Conservation (phyloP, 2,329 filamentous ascomycete genomes). For the Pseudophaeomoniella oleicola region DNA sequence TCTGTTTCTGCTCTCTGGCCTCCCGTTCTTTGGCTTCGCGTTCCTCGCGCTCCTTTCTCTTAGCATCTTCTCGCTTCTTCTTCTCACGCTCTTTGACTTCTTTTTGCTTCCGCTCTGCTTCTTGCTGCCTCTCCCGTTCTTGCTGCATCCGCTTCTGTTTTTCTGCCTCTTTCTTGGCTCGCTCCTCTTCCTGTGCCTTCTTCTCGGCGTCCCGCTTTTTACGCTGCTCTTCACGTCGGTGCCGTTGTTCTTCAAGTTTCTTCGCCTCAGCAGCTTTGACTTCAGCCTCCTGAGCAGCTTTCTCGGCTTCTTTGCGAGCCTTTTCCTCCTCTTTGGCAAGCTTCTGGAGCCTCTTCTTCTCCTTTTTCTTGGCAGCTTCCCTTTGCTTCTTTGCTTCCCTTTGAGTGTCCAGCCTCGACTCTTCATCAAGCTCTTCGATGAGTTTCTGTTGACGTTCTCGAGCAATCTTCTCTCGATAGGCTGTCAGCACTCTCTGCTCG, state of each 20-base stretch:
- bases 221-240: slow-evolving; percentile 76
- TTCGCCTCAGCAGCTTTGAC: slow-evolving; percentile 61
- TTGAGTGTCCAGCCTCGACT: slow-evolving; percentile 59
- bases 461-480: slow-evolving; percentile 96
- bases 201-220: slow-evolving; percentile 84
- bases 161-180: slow-evolving; percentile 70
- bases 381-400: slow-evolving; percentile 86
- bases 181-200: slow-evolving; percentile 82
- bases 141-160: slow-evolving; percentile 65
- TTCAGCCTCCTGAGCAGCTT: slow-evolving; percentile 71
- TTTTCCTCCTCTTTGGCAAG: slow-evolving; percentile 83
- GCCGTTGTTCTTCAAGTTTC: slow-evolving; percentile 64
- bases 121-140: slow-evolving; percentile 71
- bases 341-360: slow-evolving; percentile 81
- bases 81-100: slow-evolving; percentile 71
- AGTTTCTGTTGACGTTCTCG: slow-evolving; percentile 82
- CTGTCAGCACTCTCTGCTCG: slow-evolving; percentile 86
- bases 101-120: slow-evolving; percentile 68
- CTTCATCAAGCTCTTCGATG: slow-evolving; percentile 80
- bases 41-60: slow-evolving; percentile 62
- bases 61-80: slow-evolving; percentile 54
- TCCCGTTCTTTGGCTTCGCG: slow-evolving; percentile 54
- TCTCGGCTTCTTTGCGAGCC: slow-evolving; percentile 74
- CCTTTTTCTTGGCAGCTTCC: slow-evolving; percentile 89
- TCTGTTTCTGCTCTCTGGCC: slow-evolving; percentile 51